A percentile compares a stretch with the other conserved stretches of the same genome.
Conservation (phyloP, 202 grass and related monocot genomes). For the Hordeum pubiflorum region DNA sequence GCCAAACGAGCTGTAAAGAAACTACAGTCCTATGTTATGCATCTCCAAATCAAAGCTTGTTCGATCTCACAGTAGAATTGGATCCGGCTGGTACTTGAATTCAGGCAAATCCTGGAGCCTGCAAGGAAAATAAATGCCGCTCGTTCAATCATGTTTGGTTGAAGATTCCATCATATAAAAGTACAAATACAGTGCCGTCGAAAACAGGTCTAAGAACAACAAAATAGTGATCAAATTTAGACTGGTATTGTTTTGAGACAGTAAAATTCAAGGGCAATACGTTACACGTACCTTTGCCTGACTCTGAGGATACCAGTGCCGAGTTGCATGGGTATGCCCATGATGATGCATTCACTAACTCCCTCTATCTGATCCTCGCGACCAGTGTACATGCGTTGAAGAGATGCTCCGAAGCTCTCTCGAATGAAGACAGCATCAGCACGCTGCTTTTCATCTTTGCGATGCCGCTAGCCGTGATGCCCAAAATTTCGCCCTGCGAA, state of each 20-base stretch:
- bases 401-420: conserved; percentile 79
- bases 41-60: too few species aligned
- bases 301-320: conserved; percentile 91
- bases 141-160: background rate
- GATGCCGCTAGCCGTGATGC: conserved; percentile 74
- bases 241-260: background rate
- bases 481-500: conserved; percentile 73
- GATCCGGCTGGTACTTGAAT: conserved; percentile 75
- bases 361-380: conserved; percentile 75
- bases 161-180: background rate
- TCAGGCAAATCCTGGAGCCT: conserved; percentile 73
- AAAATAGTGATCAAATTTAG: too few species aligned
- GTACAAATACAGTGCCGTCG: background rate
- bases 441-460: conserved; percentile 87
- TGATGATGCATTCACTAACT: conserved; percentile 85
- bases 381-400: conserved; percentile 77
- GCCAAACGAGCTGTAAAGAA: too few species aligned
- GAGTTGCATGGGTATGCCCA: conserved; percentile 86
- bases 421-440: conserved; percentile 87
- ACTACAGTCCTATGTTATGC: too few species aligned
- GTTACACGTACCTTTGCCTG: conserved; percentile 65
- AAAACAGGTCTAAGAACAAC: background rate
- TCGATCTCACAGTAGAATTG: conserved; percentile 22
- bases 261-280: background rate
- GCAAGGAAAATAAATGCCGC: conserved; percentile 28